A percentile compares a stretch with the other conserved stretches of the same genome.
These are phyloP conservation scores for Exophiala sp. DNA, from an alignment of 2,329 filamentous ascomycete genomes.

Conservation along the genomic window DNA sequence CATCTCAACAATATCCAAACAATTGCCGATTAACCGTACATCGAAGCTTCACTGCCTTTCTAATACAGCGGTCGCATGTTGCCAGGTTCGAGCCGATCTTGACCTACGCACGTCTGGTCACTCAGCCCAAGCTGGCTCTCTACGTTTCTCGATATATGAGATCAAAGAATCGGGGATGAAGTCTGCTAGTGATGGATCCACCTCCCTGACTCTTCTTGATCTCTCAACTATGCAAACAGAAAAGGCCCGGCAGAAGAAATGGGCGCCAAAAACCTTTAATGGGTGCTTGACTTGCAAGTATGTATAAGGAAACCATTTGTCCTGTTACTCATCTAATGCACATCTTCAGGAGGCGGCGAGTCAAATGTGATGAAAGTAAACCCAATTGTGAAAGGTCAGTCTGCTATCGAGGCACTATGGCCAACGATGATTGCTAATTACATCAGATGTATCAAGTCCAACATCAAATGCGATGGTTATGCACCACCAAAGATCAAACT, in stretches of 20 bases:
- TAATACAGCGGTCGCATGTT: too few relatives aligned
- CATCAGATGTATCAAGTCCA: conserved; percentile 16
- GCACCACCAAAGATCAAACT: conserved; percentile 18
- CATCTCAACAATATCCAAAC: too few relatives aligned
- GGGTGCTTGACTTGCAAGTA: conserved; percentile 25
- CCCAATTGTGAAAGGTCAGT: conserved; percentile 18
- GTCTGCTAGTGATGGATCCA: neutral
- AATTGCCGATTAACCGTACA: too few relatives aligned
- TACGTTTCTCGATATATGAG: neutral
- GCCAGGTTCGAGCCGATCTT: too few relatives aligned
- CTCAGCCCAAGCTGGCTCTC: neutral
- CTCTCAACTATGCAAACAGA: conserved; percentile 8
- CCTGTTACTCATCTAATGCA: neutral
- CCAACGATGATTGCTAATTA: conserved; percentile 1
- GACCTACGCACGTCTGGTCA: too few relatives aligned
- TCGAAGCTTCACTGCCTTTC: too few relatives aligned
- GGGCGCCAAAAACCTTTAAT: conserved; percentile 23
- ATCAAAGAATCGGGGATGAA: neutral
- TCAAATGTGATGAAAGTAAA: conserved; percentile 23
- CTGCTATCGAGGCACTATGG: neutral
- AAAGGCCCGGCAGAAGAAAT: conserved; percentile 16
- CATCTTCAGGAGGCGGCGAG: conserved; percentile 9
- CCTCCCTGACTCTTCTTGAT: neutral
- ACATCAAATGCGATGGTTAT: conserved; percentile 18
- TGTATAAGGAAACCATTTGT: neutral